These are phyloP conservation scores for Rachicladosporium sp. DNA, from an alignment of 2,329 filamentous ascomycete species.

Conservation along the genomic window DNA sequence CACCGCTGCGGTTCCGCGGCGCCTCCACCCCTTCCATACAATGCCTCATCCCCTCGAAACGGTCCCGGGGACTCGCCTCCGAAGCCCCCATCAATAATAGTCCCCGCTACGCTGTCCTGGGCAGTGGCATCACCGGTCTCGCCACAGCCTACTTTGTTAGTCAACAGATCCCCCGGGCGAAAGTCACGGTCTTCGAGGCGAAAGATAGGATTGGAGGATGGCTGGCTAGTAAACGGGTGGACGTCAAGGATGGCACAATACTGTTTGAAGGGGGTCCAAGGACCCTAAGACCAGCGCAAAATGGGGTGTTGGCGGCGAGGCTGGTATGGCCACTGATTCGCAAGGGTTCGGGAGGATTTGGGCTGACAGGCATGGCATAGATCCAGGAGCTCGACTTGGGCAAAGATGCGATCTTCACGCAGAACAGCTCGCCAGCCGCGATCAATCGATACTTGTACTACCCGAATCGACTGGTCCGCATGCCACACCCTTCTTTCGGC, in stretches of 20 bases:
- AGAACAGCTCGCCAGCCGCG: constrained; percentile 38
- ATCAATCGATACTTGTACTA: constrained; percentile 75
- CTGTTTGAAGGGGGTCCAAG: constrained; percentile 77
- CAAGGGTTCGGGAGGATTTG: background rate
- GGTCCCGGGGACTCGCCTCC: constrained; percentile 4
- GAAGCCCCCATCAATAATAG: constrained; percentile 6
- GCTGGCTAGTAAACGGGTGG: constrained; percentile 56
- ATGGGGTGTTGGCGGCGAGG: constrained; percentile 56
- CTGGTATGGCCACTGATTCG: constrained; percentile 46
- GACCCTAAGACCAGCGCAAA: constrained; percentile 50
- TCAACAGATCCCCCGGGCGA: constrained; percentile 51
- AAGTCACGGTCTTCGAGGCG: constrained; percentile 73
- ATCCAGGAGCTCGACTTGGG: constrained; percentile 45
- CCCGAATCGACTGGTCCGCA: constrained; percentile 61
- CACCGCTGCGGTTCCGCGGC: constrained; percentile 4
- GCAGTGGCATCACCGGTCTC: constrained; percentile 74
- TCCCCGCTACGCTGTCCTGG: constrained; percentile 53
- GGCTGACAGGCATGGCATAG: constrained; percentile 29
- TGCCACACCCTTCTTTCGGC: constrained; percentile 38
- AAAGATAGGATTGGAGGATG: constrained; percentile 65
- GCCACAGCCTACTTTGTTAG: constrained; percentile 66
- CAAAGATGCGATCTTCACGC: constrained; percentile 44
- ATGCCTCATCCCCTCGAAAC: background rate
- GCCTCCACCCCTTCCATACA: constrained; percentile 2
- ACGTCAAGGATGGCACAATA: constrained; percentile 50